Conservation (phyloP, 148 eudicot genomes). For the Spergularia bocconei region DNA sequence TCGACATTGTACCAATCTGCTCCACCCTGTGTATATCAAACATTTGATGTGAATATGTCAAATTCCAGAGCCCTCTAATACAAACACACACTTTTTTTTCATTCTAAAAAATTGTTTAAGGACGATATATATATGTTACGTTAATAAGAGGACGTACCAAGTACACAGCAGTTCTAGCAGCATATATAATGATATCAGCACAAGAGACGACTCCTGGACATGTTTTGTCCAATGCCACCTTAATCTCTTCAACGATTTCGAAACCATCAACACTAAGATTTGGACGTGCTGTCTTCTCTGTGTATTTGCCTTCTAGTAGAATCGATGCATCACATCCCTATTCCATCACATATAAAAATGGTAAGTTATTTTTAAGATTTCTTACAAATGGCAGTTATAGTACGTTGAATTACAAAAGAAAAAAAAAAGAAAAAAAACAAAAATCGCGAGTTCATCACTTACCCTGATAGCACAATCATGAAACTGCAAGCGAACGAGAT, state of each 20-base stretch:
- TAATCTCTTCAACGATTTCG: conserved; percentile 31
- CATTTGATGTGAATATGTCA: too few species aligned
- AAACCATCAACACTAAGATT: conserved; percentile 17
- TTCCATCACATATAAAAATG: too few species aligned
- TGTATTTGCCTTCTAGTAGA: conserved; percentile 20
- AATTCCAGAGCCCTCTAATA: too few species aligned
- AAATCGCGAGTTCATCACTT: not conserved
- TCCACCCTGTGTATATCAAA: conserved; percentile 14
- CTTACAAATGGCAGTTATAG: too few species aligned
- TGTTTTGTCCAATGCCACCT: conserved; percentile 34
- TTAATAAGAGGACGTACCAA: conserved; percentile 12
- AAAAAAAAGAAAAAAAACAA: not conserved
- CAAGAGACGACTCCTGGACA: conserved; percentile 60
- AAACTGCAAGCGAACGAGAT: conserved; percentile 29
- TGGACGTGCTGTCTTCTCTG: conserved; percentile 20
- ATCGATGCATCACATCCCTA: conserved; percentile 22
- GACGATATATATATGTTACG: too few species aligned
- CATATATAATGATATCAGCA: conserved; percentile 48
- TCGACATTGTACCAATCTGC: conserved; percentile 27
- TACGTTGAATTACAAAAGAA: too few species aligned
- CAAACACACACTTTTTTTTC: too few species aligned
- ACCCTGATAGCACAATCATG: conserved; percentile 34
- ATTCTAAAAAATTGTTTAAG: too few species aligned
- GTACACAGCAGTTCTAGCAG: conserved; percentile 41
- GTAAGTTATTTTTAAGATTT: too few species aligned